Evolutionary conservation across 371 early-diverging fungal genomes (phyloP), one percentile per base, ranked within the genome.

Genomic region (Syncephalastrum contaminatum): DNA sequence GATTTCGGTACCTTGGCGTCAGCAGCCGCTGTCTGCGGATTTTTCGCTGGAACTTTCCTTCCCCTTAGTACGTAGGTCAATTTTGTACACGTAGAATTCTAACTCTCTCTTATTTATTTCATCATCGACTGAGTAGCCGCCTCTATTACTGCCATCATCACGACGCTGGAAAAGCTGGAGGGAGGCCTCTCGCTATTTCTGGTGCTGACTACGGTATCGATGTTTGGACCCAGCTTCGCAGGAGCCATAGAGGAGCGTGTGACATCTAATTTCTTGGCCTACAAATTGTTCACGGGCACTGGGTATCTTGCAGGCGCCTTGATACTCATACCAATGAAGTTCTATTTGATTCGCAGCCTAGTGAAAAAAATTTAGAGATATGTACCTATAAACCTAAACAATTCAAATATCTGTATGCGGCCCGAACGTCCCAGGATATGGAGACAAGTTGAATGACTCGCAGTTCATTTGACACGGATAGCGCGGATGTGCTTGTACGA

Each of bases 261-360:
- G 10, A 53, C 65, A 1, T 62, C 53, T 19, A 57, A 62, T 13
- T 58, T 43, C 42, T 51, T 58, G 13, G 63, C 61, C 15, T 70
- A 73, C 48, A 73, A 70, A 21, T 53, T 70, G 12, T 73, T 73
- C 53, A 65, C 74, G n/a, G 74, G 69, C n/a, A 47, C 44, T 7
- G 48, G 66, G 4, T 73, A 64, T 49, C 15, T 73, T 4, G 20
- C 47, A 10, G 66, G 70, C 12, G 53, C 63, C 4, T 3, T 60
- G 10, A 30, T 30, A 30, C 36, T 30, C 1, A 30, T 30, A 30
- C 12, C 10, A 2, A 30, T 30, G 36, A 30, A 30, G 36, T 10
- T 30, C 8, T 30, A 2, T 30, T 30, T 30, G 2, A 2, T 30
- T 30, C 10, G 36, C 36, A 30, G 36, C 36, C 36, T 30, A 10